Conservation (phyloP, 208 protist genomes). For the Naegleria lovaniensis region DNA sequence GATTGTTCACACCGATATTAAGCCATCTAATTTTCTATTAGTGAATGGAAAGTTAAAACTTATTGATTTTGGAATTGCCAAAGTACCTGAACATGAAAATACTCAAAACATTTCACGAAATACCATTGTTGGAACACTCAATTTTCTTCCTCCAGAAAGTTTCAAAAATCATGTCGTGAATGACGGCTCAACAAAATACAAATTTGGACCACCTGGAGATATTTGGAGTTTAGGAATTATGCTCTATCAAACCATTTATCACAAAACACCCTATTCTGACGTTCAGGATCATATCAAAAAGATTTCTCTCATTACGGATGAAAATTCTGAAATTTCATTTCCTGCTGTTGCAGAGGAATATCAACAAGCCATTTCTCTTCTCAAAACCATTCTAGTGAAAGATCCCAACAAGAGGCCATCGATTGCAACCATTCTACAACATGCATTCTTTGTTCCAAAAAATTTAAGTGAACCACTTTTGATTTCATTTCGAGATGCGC, state of each 20-base stretch:
- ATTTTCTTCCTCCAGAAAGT: slow-evolving; percentile 73
- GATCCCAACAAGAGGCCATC: slow-evolving; percentile 47
- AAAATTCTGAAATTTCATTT: slow-evolving; percentile 47
- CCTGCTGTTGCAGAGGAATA: slow-evolving; percentile 34
- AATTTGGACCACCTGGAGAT: slow-evolving; percentile 53
- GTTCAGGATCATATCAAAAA: slow-evolving; percentile 44
- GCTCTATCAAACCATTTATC: slow-evolving; percentile 64
- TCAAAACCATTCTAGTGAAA: slow-evolving; percentile 50
- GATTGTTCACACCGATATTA: slow-evolving; percentile 73
- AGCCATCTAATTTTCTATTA: slow-evolving; percentile 74
- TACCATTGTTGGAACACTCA: slow-evolving; percentile 59
- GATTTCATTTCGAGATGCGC: not conserved
- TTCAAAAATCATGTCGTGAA: not conserved
- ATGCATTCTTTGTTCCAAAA: slow-evolving; percentile 55
- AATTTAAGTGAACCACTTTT: not conserved
- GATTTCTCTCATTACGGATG: slow-evolving; percentile 50
- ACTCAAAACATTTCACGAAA: slow-evolving; percentile 60
- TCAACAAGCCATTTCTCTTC: slow-evolving; percentile 31
- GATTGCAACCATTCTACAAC: slow-evolving; percentile 50
- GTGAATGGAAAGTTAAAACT: slow-evolving; percentile 67
- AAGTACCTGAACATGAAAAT: slow-evolving; percentile 54
- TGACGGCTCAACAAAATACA: slow-evolving; percentile 13
- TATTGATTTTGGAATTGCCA: slow-evolving; percentile 82
- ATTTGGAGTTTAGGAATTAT: slow-evolving; percentile 65
- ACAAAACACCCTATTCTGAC: slow-evolving; percentile 45